Conservation (phyloP, 805 yeast genomes). For the Metschnikowia santaceciliae region DNA sequence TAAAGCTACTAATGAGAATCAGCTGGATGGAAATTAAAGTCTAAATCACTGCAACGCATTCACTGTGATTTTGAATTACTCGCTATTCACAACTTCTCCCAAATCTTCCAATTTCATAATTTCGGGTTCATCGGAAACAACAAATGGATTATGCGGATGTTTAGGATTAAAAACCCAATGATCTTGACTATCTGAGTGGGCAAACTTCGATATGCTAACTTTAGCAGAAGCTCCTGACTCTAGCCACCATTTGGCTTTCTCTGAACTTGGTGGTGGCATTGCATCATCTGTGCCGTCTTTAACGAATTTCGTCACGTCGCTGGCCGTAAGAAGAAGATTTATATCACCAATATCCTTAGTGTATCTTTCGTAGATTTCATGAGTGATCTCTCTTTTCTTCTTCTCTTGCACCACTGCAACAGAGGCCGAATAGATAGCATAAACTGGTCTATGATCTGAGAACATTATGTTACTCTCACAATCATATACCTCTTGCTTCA, state of each 20-base stretch:
- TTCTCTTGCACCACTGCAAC: constrained; percentile 65
- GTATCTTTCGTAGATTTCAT: constrained; percentile 55
- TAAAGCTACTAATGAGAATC: not conserved
- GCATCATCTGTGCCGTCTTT: constrained; percentile 33
- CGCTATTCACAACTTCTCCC: constrained; percentile 6
- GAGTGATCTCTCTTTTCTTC: constrained; percentile 50
- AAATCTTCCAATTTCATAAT: constrained; percentile 35
- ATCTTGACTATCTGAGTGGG: constrained; percentile 22
- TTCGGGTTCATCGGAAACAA: constrained; percentile 47
- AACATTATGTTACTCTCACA: constrained; percentile 54
- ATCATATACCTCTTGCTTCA: constrained; percentile 59
- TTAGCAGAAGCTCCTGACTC: constrained; percentile 73
- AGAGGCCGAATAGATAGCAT: constrained; percentile 60
- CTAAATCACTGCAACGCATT: not conserved
- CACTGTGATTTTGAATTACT: not conserved
- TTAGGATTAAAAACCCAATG: constrained; percentile 58
- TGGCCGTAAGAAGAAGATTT: constrained; percentile 31
- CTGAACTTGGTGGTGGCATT: constrained; percentile 89
- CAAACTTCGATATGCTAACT: constrained; percentile 49
- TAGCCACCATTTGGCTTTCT: constrained; percentile 86
- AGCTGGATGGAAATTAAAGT: not conserved
- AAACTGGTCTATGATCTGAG: constrained; percentile 91
- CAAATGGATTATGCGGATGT: constrained; percentile 71
- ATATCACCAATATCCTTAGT: constrained; percentile 45
- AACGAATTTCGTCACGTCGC: constrained; percentile 23